These are phyloP conservation scores for Fusarium keratoplasticum DNA, from an alignment of 2,329 filamentous ascomycete species.

Conservation along the genomic window DNA sequence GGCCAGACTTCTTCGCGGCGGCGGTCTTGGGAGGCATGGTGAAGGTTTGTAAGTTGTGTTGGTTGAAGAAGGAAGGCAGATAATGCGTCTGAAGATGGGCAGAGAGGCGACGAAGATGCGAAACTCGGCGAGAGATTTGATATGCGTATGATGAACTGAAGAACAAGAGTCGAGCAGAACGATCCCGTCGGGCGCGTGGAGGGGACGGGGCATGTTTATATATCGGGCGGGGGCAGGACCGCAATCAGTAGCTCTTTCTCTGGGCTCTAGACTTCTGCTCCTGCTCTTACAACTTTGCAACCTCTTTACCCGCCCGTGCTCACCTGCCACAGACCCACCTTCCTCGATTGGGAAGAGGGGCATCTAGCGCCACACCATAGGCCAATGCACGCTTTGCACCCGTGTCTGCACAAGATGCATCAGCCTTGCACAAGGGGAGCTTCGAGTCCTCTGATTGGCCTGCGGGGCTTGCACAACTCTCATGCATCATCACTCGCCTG, in stretches of 20 bases:
- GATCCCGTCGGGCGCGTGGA: slow-evolving; percentile 64
- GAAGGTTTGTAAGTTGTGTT: slow-evolving; percentile 45
- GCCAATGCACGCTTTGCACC: slow-evolving; percentile 30
- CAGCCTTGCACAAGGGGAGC: slow-evolving; percentile 22
- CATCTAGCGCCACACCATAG: slow-evolving; percentile 42
- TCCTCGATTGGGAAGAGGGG: slow-evolving; percentile 39
- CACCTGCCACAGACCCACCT: slow-evolving; percentile 42
- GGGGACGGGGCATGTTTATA: slow-evolving; percentile 69
- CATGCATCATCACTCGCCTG: slow-evolving; percentile 4
- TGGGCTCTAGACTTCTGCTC: slow-evolving; percentile 17
- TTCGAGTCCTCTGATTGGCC: slow-evolving; percentile 13
- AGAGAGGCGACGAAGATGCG: slow-evolving; percentile 37
- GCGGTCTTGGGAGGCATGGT: slow-evolving; percentile 72
- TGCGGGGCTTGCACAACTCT: slow-evolving; percentile 22
- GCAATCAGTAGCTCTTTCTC: slow-evolving; percentile 64
- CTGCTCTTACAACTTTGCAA: slow-evolving; percentile 37
- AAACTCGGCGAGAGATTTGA: slow-evolving; percentile 11
- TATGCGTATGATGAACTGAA: slow-evolving; percentile 41
- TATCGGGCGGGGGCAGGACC: slow-evolving; percentile 66
- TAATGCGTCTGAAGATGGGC: slow-evolving; percentile 39
- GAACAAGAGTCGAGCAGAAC: slow-evolving; percentile 50
- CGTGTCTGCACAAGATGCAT: slow-evolving; percentile 33
- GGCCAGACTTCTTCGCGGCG: slow-evolving; percentile 62
- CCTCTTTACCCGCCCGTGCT: slow-evolving; percentile 26
- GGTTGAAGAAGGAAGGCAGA: slow-evolving; percentile 23